Evolutionary conservation across 2,329 filamentous ascomycete genomes (phyloP).

Genomic region (Fragosphaeria purpurea): DNA sequence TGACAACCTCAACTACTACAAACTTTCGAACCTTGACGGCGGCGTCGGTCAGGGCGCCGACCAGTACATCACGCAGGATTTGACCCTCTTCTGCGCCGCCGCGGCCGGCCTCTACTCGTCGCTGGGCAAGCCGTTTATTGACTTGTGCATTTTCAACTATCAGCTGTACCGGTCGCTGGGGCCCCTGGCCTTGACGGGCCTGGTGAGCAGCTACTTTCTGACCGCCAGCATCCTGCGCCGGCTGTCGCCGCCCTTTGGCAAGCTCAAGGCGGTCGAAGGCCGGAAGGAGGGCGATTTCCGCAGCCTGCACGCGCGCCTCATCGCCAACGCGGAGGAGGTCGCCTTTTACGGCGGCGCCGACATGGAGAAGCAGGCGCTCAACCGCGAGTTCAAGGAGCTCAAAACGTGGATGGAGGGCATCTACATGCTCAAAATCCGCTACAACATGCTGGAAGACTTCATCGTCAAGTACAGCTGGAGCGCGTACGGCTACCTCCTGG

Average conservation of each 20-base stretch:
- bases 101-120: conserved; percentile 92
- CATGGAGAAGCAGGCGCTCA: conserved; percentile 87
- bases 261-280: conserved; percentile 91
- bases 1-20: conserved; percentile 93
- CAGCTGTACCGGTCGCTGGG: conserved; percentile 89
- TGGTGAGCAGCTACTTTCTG: conserved; percentile 86
- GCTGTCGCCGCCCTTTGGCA: conserved; percentile 90
- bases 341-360: conserved; percentile 95
- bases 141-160: conserved; percentile 95
- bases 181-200: conserved; percentile 72
- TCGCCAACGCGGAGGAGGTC: conserved; percentile 95
- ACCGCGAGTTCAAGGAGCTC: conserved; percentile 83
- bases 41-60: conserved; percentile 87
- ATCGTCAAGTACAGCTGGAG: conserved; percentile 98
- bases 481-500: conserved; percentile 89
- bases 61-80: conserved; percentile 94
- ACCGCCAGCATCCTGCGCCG: conserved; percentile 83
- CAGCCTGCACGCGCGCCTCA: conserved; percentile 78
- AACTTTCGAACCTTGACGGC: conserved; percentile 83
- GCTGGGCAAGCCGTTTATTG: conserved; percentile 94
- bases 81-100: conserved; percentile 88
- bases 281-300: conserved; percentile 93
- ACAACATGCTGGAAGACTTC: conserved; percentile 98
- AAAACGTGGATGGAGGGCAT: conserved; percentile 98
- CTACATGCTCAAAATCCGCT: conserved; percentile 93